Evolutionary conservation across 1,284 basidiomycete genomes (phyloP).

Genomic region (Ceratobasidium sp.): DNA sequence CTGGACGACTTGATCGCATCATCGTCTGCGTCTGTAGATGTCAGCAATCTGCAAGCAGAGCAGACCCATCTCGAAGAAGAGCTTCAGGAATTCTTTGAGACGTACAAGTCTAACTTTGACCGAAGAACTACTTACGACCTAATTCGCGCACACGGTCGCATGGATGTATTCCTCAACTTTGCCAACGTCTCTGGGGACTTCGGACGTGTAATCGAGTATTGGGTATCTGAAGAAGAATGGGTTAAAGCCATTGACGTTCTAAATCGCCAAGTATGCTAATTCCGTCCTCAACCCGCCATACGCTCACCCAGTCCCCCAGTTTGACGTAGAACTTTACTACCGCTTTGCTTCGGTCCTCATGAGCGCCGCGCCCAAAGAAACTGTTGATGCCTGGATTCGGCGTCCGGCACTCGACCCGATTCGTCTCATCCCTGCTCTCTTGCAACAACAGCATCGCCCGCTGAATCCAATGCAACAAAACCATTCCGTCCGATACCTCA

Average conservation of each 20-base stretch:
- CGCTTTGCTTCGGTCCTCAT: slow-evolving; percentile 90
- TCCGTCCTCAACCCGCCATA: not conserved
- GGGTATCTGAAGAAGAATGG: slow-evolving; percentile 94
- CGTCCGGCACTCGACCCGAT: slow-evolving; percentile 82
- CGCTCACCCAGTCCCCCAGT: slow-evolving; percentile 57
- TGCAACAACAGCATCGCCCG: slow-evolving; percentile 78
- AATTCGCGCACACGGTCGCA: slow-evolving; percentile 91
- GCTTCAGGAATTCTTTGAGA: slow-evolving; percentile 89
- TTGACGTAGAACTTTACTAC: slow-evolving; percentile 90
- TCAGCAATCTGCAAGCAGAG: slow-evolving; percentile 86
- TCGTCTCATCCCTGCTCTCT: slow-evolving; percentile 88
- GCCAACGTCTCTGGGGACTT: slow-evolving; percentile 85
- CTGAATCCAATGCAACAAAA: slow-evolving; percentile 77
- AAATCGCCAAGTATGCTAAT: slow-evolving; percentile 75
- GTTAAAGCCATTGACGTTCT: slow-evolving; percentile 87
- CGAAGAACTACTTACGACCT: slow-evolving; percentile 88
- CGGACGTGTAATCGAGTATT: slow-evolving; percentile 90
- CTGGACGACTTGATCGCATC: slow-evolving; percentile 90
- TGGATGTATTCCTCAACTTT: slow-evolving; percentile 91
- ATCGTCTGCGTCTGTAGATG: slow-evolving; percentile 84
- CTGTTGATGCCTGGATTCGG: slow-evolving; percentile 92
- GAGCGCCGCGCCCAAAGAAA: slow-evolving; percentile 85
- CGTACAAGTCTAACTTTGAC: slow-evolving; percentile 91
- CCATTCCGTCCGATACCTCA: slow-evolving; percentile 90
- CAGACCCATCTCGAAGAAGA: slow-evolving; percentile 90